Evolutionary conservation across 148 eudicot species (phyloP).

Genomic region (Oxyria digyna): DNA sequence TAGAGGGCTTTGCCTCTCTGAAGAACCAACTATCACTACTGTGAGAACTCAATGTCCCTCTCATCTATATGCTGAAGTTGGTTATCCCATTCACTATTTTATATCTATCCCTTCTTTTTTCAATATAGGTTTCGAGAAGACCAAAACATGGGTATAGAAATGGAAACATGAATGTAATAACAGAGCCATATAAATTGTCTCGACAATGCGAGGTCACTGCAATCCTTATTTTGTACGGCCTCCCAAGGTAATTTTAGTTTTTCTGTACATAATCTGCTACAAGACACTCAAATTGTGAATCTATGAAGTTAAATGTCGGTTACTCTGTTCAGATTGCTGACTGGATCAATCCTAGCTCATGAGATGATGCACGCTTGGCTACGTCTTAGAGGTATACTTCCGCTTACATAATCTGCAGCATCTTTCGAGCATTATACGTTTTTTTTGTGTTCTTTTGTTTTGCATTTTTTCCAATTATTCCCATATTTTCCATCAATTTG

Average conservation of each 20-base stretch:
- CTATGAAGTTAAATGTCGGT: neutral
- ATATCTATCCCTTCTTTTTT: neutral
- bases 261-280: neutral
- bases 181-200: slow-evolving; percentile 47
- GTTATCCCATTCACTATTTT: neutral
- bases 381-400: slow-evolving; percentile 37
- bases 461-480: no score
- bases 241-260: slow-evolving; percentile 42
- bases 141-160: slow-evolving; percentile 34
- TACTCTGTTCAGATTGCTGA: slow-evolving; percentile 36
- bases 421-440: no score
- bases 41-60: slow-evolving; percentile 5
- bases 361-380: slow-evolving; percentile 85
- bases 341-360: slow-evolving; percentile 66
- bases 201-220: slow-evolving; percentile 79
- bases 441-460: no score
- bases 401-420: neutral
- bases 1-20: slow-evolving; percentile 16
- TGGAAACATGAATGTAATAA: slow-evolving; percentile 36
- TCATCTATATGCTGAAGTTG: neutral
- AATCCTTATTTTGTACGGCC: slow-evolving; percentile 66
- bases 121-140: slow-evolving; percentile 19
- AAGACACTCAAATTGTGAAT: neutral
- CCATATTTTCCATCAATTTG: no score
- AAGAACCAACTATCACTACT: slow-evolving; percentile 15